Evolutionary conservation across 768 basidiomycete genomes (phyloP), one percentile per base, ranked within the genome.

Genomic region (Tulasnella sp.): DNA sequence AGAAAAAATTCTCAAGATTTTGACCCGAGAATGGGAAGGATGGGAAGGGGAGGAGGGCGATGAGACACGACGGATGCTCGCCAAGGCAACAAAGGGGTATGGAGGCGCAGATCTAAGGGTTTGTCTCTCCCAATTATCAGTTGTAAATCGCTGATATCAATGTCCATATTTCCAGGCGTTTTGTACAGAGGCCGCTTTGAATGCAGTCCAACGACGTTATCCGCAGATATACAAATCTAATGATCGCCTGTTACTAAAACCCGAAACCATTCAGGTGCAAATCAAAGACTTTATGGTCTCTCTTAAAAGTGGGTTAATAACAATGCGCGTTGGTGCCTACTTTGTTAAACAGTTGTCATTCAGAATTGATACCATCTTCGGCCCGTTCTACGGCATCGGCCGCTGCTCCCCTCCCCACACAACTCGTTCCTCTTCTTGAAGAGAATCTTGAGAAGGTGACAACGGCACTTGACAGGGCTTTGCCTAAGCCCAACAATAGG

Each of bases 211-310:
- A 62, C 70, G 95, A 53, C 74, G 84, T 48, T 99, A 99, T 64
- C 95, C 95, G 0, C 95, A 99, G 64, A 91, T 98, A 40, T 99
- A 99, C 72, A 83, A 87, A 66, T 83, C 87, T 4, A 77, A 73
- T 28, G 91, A 98, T 55, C 73, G 95, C 8, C 68, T 96, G 2
- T 61, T 90, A 43, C 71, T 98, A 48, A 77, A 87, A 56, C 85
- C 92, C 5, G 83, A 87, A 59, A 79, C 81, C 1, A 95, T 98
- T 56, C 72, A 72, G 28, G 78, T 96, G 15, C 77, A 81, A 29
- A 70, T 95, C 44, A 73, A 87, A 34, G 95, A 99, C 63, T 99
- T 99, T 62, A 89, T 96, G 89, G 83, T 93, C 59, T 88, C 93
- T 1, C 78, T 95, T 51, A 90, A 95, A 66, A 93, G 93, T 95